Conservation (phyloP, 192 early-diverging fungal species). For the Coemansia asiatica region DNA sequence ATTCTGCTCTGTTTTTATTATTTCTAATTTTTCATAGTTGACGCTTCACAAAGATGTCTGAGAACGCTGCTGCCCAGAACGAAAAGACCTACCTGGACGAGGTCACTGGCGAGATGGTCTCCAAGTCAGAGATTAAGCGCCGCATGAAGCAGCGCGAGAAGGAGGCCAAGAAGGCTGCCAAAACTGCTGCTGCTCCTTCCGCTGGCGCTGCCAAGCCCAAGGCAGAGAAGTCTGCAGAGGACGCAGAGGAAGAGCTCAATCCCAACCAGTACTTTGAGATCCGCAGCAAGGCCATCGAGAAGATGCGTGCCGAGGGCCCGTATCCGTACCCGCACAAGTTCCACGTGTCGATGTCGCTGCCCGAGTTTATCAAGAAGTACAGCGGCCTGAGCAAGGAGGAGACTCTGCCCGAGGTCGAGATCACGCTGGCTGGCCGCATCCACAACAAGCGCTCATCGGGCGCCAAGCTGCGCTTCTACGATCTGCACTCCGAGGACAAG, state of each 20-base stretch:
- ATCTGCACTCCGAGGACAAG: constrained; percentile 87
- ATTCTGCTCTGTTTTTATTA: not conserved
- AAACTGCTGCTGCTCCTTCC: constrained; percentile 57
- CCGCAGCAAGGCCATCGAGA: constrained; percentile 78
- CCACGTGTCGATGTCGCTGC: constrained; percentile 80
- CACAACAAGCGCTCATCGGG: constrained; percentile 93
- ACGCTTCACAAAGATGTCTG: constrained; percentile 18
- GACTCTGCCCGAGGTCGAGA: constrained; percentile 60
- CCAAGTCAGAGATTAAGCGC: constrained; percentile 95
- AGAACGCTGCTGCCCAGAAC: constrained; percentile 26
- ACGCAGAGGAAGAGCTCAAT: constrained; percentile 79
- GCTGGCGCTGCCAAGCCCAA: constrained; percentile 49
- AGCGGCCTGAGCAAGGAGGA: constrained; percentile 67
- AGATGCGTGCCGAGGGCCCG: constrained; percentile 80
- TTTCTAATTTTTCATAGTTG: not conserved
- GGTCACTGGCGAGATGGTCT: constrained; percentile 90
- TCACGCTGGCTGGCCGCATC: constrained; percentile 88
- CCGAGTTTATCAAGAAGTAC: constrained; percentile 87
- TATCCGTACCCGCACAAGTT: constrained; percentile 99
- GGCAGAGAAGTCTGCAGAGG: constrained; percentile 61
- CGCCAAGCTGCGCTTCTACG: constrained; percentile 94
- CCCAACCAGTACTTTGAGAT: constrained; percentile 98
- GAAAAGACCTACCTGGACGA: constrained; percentile 71
- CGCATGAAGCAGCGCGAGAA: constrained; percentile 86
- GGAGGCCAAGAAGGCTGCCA: constrained; percentile 77